Conservation (phyloP, 148 eudicot genomes). For the Vaccinium vitisidaea region DNA sequence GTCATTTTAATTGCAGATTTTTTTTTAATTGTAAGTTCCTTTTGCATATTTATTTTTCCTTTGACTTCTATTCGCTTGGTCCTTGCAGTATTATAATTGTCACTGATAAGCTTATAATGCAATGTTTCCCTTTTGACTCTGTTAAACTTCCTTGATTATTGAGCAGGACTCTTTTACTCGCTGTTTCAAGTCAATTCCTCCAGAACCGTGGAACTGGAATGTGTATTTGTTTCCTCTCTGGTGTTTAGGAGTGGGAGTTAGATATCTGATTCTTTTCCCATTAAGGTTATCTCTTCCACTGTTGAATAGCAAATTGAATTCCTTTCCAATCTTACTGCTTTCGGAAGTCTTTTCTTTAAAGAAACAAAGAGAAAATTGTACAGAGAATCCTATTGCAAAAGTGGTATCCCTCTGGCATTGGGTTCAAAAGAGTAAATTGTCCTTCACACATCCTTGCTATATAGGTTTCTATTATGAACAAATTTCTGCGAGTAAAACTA, state of each 20-base stretch:
- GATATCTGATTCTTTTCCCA: conserved; percentile 88
- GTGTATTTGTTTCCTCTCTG: conserved; percentile 89
- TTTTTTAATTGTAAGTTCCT: not conserved
- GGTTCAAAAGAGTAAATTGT: not conserved
- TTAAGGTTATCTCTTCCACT: conserved; percentile 48
- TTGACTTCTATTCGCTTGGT: not conserved
- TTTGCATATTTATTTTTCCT: not conserved
- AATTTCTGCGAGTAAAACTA: not conserved
- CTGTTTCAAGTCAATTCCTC: conserved; percentile 96
- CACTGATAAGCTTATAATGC: not conserved
- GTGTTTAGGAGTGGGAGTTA: conserved; percentile 79
- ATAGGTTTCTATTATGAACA: not conserved
- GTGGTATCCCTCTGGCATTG: not conserved
- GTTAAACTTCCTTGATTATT: conserved; percentile 17
- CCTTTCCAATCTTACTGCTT: not conserved
- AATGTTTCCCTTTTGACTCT: conserved; percentile 3
- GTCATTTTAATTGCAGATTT: not conserved
- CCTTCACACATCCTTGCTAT: not conserved
- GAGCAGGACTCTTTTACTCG: conserved; percentile 95
- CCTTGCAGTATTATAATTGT: not conserved
- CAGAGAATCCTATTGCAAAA: not conserved
- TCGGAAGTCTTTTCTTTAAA: not conserved
- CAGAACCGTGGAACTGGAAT: conserved; percentile 99
- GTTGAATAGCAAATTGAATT: not conserved
- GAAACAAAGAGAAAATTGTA: not conserved